These are phyloP conservation scores for Nepenthes gracilis DNA, from an alignment of 148 eudicot genomes.

Conservation along the genomic window DNA sequence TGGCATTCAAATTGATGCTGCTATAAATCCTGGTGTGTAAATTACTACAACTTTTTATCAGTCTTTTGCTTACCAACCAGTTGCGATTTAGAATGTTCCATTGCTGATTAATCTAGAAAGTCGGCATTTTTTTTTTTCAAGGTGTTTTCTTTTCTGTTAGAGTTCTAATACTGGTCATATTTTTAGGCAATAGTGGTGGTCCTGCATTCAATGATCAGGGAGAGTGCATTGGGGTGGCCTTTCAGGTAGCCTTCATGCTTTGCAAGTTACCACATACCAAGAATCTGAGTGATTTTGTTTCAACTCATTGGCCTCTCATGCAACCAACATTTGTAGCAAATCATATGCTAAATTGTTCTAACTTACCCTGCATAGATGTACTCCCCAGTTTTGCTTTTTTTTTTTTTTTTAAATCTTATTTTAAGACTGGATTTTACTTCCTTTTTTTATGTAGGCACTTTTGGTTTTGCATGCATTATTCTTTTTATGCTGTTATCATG, in stretches of 20 bases:
- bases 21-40: constrained; percentile 84
- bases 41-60: not conserved
- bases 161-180: constrained; percentile 10
- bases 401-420: no score
- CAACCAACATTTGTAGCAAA: not conserved
- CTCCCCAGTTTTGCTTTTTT: no score
- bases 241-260: constrained; percentile 52
- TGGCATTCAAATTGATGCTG: constrained; percentile 96
- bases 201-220: constrained; percentile 97
- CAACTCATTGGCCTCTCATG: constrained; percentile 1
- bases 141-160: constrained; percentile 1
- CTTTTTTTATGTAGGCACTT: no score
- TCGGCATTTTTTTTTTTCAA: not conserved
- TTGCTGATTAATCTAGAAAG: not conserved
- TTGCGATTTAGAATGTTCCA: not conserved
- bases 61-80: not conserved
- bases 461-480: not conserved
- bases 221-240: constrained; percentile 95
- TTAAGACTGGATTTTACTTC: no score
- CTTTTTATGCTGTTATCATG: constrained; percentile 8
- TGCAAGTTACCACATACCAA: not conserved
- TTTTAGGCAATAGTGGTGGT: constrained; percentile 94
- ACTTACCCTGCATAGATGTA: no score
- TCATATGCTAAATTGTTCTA: no score
- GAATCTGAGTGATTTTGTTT: not conserved